Percentiles rank a stretch among this genome's conserved stretches.
Conservation (phyloP, 441 rosid genomes). For the Erodium texanum region DNA sequence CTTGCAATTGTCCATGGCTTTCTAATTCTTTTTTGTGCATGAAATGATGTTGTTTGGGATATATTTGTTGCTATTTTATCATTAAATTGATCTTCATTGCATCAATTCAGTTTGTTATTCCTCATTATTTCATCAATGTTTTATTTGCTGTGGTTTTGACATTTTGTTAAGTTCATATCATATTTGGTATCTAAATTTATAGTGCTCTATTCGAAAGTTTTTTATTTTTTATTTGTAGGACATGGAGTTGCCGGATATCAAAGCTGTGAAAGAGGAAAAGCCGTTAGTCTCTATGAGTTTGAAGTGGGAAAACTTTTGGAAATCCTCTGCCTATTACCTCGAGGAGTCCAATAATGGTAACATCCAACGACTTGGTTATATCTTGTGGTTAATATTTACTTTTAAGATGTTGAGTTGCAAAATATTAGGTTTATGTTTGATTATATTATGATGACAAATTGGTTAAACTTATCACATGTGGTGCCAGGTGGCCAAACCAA, state of each 20-base stretch:
- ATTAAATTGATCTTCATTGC: background rate
- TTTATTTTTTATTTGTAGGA: slow-evolving; percentile 5
- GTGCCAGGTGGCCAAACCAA: slow-evolving; percentile 33
- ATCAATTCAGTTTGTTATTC: slow-evolving; percentile 1
- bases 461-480: slow-evolving; percentile 5
- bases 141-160: background rate
- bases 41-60: background rate
- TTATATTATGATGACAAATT: background rate
- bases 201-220: no score
- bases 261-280: background rate
- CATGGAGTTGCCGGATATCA: background rate
- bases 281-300: background rate
- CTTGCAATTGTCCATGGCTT: no score
- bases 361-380: background rate
- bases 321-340: slow-evolving; percentile 4
- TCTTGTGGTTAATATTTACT: background rate
- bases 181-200: background rate
- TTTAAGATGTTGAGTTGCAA: background rate
- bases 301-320: background rate
- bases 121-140: background rate
- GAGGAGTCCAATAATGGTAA: background rate
- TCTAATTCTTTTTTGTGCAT: no score
- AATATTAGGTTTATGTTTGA: background rate
- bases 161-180: background rate
- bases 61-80: background rate